These are phyloP conservation scores for Mortierella sp. DNA, from an alignment of 371 early-diverging fungal genomes.

Conservation along the genomic window DNA sequence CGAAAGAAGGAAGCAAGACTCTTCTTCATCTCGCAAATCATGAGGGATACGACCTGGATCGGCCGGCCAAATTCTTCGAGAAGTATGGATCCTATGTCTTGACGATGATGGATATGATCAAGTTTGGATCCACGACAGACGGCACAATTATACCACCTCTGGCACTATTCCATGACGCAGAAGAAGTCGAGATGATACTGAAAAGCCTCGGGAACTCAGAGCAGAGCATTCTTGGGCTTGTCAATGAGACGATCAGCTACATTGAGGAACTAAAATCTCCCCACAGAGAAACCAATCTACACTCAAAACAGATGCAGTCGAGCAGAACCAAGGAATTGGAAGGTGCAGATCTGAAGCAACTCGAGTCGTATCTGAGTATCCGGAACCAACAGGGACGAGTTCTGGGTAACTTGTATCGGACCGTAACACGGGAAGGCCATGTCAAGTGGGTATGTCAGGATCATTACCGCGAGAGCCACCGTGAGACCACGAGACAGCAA, in stretches of 20 bases:
- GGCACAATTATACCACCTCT: background rate
- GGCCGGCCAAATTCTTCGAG: background rate
- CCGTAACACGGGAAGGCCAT: background rate
- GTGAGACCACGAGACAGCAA: too few relatives aligned
- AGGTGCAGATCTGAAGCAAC: background rate
- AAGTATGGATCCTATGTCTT: background rate
- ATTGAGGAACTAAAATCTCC: too few relatives aligned
- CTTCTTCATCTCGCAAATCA: conserved; percentile 15
- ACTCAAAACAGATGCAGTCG: too few relatives aligned
- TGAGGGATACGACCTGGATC: conserved; percentile 10
- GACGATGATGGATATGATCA: background rate
- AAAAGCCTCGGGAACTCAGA: background rate
- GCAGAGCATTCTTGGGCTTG: background rate
- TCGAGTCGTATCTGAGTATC: too few relatives aligned
- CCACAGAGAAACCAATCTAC: too few relatives aligned
- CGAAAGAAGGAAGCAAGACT: conserved; percentile 7
- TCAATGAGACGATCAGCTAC: background rate
- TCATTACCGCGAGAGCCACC: too few relatives aligned
- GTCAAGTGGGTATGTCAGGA: conserved; percentile 10
- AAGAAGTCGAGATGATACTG: background rate
- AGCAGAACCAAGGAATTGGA: background rate
- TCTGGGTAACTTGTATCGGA: background rate
- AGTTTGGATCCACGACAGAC: too few relatives aligned
- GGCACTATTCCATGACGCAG: background rate
- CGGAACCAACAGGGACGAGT: background rate